Evolutionary conservation across 2,329 filamentous ascomycete species (phyloP).

Genomic region (Xylariaceae sp.): DNA sequence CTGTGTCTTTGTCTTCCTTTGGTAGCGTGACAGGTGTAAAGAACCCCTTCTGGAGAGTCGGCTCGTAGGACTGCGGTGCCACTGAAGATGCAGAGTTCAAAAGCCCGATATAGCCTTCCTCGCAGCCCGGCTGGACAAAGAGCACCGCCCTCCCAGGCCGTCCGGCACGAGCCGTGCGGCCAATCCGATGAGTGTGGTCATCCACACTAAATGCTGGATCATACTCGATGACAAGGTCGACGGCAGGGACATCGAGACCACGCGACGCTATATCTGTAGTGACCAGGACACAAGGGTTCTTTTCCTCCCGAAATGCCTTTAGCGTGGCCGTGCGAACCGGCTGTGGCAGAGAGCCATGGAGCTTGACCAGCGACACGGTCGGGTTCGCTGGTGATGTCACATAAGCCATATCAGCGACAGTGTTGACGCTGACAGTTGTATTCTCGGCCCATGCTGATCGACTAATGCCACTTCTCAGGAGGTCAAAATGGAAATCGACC

Average conservation of each 20-base stretch:
- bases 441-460: constrained; percentile 24
- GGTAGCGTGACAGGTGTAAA: constrained; percentile 60
- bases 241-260: constrained; percentile 90
- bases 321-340: constrained; percentile 84
- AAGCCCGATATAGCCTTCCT: constrained; percentile 85
- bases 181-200: constrained; percentile 92
- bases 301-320: constrained; percentile 70
- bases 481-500: constrained; percentile 92
- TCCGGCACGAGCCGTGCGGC: constrained; percentile 90
- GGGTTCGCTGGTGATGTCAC: constrained; percentile 74
- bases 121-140: constrained; percentile 85
- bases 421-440: constrained; percentile 47
- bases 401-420: constrained; percentile 66
- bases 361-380: constrained; percentile 72
- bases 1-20: constrained; percentile 52
- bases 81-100: constrained; percentile 54
- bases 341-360: constrained; percentile 90
- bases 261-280: constrained; percentile 95
- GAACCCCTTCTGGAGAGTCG: constrained; percentile 64
- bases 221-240: constrained; percentile 94
- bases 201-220: constrained; percentile 91
- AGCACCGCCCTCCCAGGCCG: constrained; percentile 82
- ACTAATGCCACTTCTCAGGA: constrained; percentile 55
- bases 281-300: constrained; percentile 76
- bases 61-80: constrained; percentile 50